Percentiles rank a stretch among this genome's conserved stretches.
phyloP scores from a whole-genome alignment of 2,329 filamentous ascomycete species.

The Colletotrichum camelliae region DNA sequence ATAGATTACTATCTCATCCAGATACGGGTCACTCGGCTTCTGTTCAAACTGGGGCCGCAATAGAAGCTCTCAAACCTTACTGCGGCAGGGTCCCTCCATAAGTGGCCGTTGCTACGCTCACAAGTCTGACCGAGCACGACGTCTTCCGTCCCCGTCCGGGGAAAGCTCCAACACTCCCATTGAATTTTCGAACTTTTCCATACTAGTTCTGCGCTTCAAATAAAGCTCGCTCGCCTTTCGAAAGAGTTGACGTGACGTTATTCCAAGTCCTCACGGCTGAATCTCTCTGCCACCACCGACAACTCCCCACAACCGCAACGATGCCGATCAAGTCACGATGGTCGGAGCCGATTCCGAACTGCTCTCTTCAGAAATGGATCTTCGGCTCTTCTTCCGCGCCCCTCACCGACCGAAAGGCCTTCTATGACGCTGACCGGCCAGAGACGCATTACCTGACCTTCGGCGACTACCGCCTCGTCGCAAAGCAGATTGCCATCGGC shows the following conservation, averaged over 20 bases:
- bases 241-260: not conserved
- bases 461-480: constrained; percentile 69
- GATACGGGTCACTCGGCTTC: not conserved
- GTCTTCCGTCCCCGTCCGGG: not conserved
- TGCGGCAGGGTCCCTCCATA: not conserved
- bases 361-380: constrained; percentile 61
- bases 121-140: not conserved
- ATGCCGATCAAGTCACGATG: constrained; percentile 58
- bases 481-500: constrained; percentile 75
- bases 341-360: constrained; percentile 46
- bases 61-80: not conserved
- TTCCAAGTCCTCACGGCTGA: not conserved
- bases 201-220: not conserved
- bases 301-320: not conserved
- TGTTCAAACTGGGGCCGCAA: not conserved
- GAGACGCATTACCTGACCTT: constrained; percentile 71
- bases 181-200: not conserved
- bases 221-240: not conserved
- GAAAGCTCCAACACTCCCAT: not conserved
- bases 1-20: not conserved
- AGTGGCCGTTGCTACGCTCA: not conserved
- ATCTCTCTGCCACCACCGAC: not conserved
- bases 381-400: constrained; percentile 53
- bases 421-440: constrained; percentile 71
- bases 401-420: constrained; percentile 49